Evolutionary conservation across 495 filamentous ascomycete species (phyloP), one percentile per base, ranked within the genome.

Genomic region (Chaetomium fimeti): DNA sequence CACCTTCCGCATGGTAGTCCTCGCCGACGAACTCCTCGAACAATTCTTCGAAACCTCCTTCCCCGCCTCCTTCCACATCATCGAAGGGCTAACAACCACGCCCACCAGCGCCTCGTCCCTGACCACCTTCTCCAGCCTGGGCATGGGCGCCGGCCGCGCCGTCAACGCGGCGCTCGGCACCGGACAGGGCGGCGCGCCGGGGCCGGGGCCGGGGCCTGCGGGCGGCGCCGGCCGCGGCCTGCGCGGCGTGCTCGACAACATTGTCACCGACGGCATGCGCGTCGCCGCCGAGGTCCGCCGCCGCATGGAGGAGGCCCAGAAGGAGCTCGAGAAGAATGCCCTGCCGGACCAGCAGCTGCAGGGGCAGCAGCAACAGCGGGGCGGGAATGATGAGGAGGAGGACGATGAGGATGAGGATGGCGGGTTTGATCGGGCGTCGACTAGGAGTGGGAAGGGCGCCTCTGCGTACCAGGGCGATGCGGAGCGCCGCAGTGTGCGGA

Each of bases 1-100:
- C 0, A 98, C 94, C 24, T 98, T 98, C 83, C 89, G 94, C 68
- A 98, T 98, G 94, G 91, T 98, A 27, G 88, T 98, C 51, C 85
- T 98, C 24, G 94, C 94, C 62, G 94, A 98, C 74, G 94, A 98
- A 70, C 83, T 93, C 3, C 86, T 98, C 15, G 93, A 98, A 70
- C 88, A 91, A 68, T 98, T 98, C 76, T 98, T 98, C 74, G 94
- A 98, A 75, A 88, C 85, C 32, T 83, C 86, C 16, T 86, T 89
- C 65, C 88, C 88, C 0, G 81, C 88, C 27, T 91, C 89, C 4
- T 79, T 85, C 71, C 82, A 83, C 62, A 76, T 84, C 59, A 70
- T 78, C 29, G 79, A 84, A 60, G 80, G 82, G 32, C 74, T 83
- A 5, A 36, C 69, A 4, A 38, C 60, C 12, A 71, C 64, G 18